phyloP scores from a whole-genome alignment of 208 protist species.

The Herpetomonas tarakana region DNA sequence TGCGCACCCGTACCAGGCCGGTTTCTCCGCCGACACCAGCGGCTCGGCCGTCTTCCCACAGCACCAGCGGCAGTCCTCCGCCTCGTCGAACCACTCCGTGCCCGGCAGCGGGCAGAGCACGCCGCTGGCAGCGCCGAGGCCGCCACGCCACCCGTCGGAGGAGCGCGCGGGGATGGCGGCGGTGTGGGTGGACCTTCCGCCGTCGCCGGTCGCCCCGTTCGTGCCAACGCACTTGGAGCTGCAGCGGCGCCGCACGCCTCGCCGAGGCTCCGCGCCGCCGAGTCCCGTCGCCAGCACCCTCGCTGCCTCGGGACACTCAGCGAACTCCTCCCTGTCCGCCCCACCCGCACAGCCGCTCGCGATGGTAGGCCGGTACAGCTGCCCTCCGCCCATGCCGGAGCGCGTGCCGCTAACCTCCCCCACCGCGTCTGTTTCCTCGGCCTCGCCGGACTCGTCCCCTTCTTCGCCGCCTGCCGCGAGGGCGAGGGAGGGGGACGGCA shows the following conservation, averaged over 20 bases:
- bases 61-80: slow-evolving; percentile 1
- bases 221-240: slow-evolving; percentile 17
- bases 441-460: neutral
- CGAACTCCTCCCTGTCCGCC: neutral
- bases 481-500: slow-evolving; percentile 6
- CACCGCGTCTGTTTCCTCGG: neutral
- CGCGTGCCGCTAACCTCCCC: neutral
- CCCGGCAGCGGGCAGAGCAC: slow-evolving; percentile 5
- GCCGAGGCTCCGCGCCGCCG: slow-evolving; percentile 24
- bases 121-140: slow-evolving; percentile 3
- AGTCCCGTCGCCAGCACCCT: slow-evolving; percentile 37
- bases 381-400: neutral
- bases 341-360: neutral
- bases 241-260: slow-evolving; percentile 37
- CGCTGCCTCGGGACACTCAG: slow-evolving; percentile 26
- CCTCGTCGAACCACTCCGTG: slow-evolving; percentile 2
- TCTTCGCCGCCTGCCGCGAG: neutral
- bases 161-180: slow-evolving; percentile 33
- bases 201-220: slow-evolving; percentile 15
- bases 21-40: neutral
- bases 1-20: slow-evolving; percentile 4
- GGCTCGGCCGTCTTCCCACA: neutral
- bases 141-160: slow-evolving; percentile 26
- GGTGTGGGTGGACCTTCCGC: slow-evolving; percentile 40
- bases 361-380: neutral